Base-by-base conservation (phyloP, 768 basidiomycete species). In the Coprinellus micaceus region DNA sequence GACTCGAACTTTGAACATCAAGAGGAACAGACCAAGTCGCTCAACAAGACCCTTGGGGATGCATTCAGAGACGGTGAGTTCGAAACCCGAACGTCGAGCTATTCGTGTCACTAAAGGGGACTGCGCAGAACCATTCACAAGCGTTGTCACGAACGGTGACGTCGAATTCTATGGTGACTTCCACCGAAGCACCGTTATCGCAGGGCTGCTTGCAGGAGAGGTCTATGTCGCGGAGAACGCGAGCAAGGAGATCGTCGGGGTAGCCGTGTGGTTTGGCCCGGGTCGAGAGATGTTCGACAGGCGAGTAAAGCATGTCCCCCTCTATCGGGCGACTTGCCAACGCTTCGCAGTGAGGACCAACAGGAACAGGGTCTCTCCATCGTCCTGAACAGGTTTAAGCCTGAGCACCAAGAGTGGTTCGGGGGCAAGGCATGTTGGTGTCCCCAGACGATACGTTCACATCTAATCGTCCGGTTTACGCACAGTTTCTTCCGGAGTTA, bases 151-250 rank as follows among this genome's bases (percentile, higher is more conserved):
- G 17, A 49, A 44, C n/a, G 45, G 59, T 19, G 51, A 57, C 30
- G 36, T n/a, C 22, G 44, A 53, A 19, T 45, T 58, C 40, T 58
- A 48, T 36, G 52, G 56, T 11, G 44, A 45, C 17, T 60, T 60
- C 48, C 53, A 41, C 30, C 39, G 30, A 26, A 48, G 37, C 13
- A 49, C 45, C 2, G 39, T 60, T 17, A 40, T 48, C 39, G 62
- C 61, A 15, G 54, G 50, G 33, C 49, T 57, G 22, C 25, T 59
- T 22, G 61, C 48, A 13, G 62, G 62, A 13, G 57, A 61, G 37
- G 61, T 61, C 6, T 63, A 63, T 30, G 57, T 61, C 26, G 62
- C 58, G n/a, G 61, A 63, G 40, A 43, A 56, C 25, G 44, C 36
- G 19, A n/a, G 37, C 22, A 49, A 43, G 25, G 47, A 48, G 12